These are phyloP conservation scores for Chlorella sorokiniana DNA, from an alignment of 139 green algal genomes.

Conservation along the genomic window DNA sequence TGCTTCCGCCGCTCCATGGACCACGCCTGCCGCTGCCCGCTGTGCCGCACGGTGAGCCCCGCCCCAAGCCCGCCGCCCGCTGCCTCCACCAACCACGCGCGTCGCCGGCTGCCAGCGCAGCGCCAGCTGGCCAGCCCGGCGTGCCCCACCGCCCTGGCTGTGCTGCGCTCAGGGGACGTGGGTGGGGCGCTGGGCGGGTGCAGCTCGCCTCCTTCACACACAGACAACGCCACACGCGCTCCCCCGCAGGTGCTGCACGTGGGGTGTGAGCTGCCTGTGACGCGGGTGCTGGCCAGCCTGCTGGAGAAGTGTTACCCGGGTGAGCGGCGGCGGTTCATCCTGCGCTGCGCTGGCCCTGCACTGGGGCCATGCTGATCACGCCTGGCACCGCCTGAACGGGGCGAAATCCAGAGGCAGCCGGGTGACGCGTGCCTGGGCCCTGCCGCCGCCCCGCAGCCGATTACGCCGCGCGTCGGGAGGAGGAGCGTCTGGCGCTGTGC, in stretches of 20 bases:
- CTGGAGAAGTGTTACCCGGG: constrained; percentile 67
- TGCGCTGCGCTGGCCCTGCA: neutral
- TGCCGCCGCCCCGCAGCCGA: constrained; percentile 9
- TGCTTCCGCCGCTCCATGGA: constrained; percentile 82
- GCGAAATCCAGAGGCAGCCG: constrained; percentile 49
- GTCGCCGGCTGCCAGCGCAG: too few species aligned
- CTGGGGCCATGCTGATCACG: too few species aligned
- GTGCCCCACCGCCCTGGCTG: too few species aligned
- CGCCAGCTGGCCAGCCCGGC: too few species aligned
- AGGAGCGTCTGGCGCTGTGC: constrained; percentile 26
- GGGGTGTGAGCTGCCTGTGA: constrained; percentile 61
- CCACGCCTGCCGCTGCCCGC: constrained; percentile 78
- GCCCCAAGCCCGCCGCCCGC: neutral
- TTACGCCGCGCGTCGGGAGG: constrained; percentile 21
- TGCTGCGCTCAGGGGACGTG: too few species aligned
- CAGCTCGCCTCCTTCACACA: too few species aligned
- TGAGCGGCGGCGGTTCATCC: neutral
- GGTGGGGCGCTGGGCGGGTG: too few species aligned
- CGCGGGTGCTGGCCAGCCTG: constrained; percentile 71
- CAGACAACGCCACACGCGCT: too few species aligned
- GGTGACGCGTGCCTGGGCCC: neutral
- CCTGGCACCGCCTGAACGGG: too few species aligned
- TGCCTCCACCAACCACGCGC: too few species aligned
- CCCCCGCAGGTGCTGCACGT: constrained; percentile 58
- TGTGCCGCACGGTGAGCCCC: constrained; percentile 71